Base-by-base conservation (phyloP, 208 protist genomes). In the Wallacemonas sp. region DNA sequence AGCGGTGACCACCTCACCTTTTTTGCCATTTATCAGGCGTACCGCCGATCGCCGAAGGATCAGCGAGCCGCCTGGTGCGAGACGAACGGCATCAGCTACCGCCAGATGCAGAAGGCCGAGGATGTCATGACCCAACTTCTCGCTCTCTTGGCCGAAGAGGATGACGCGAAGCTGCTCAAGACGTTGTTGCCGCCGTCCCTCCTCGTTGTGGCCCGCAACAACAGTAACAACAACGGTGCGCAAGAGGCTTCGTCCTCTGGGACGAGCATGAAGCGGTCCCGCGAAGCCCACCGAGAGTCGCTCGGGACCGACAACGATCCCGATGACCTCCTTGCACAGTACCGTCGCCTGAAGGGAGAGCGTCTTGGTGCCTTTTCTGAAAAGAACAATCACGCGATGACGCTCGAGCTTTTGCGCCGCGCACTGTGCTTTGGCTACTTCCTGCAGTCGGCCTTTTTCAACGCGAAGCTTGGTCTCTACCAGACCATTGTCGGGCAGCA, bases 1-100 rank as follows among this genome's bases (percentile, higher is more conserved):
- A 75, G 85, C 26, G 93, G 93, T 16, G 93, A 97, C 73, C 91
- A 96, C 64, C 76, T 87, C n/a, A 97, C 89, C 10, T 74, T 92
- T 3, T 67, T 96, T 3, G 78, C 76, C 68, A 84, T 96, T 25
- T 96, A 94, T 70, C 79, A 92, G 33, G 78, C 81, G 18, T 96
- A 90, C 74, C 67, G 81, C 26, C 79, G 82, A 25, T 68, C 77
- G 12, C 81, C 84, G 18, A 76, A 87, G 59, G 73, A 89, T 8
- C 77, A 95, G 61, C 74, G 92, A 23, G 75, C 67, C 45, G 45
- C 71, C 59, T 97, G 89, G 88, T 97, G 92, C 66, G 92, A 97
- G 41, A 66, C 80, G 11, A 89, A 94, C 71, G 61, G 73, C 25
- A 68, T 97, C 18, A 95, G 83, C 61, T 70, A 91, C 59, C 81